Percentiles rank a stretch among this genome's conserved stretches.
phyloP scores from a whole-genome alignment of 371 early-diverging fungal genomes.

The Saksenaea oblongispora region DNA sequence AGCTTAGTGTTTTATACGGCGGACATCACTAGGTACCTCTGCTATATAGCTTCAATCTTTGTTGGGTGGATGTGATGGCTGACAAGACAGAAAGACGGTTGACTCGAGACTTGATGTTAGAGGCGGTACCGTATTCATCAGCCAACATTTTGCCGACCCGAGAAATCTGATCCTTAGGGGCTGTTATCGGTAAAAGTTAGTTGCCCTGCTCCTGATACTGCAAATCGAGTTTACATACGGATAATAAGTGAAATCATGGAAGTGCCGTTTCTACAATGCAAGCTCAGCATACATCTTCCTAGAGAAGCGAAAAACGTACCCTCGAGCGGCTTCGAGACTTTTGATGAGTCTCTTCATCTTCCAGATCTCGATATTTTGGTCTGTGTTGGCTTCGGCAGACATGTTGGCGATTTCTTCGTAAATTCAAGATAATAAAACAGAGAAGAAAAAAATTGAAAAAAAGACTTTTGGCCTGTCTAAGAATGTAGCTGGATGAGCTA shows the following conservation, averaged over 20 bases:
- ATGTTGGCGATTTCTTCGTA: constrained; percentile 16
- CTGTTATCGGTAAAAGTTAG: constrained; percentile 17
- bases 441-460: background rate
- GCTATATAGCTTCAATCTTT: constrained; percentile 95
- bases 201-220: background rate
- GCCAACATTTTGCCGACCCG: constrained; percentile 95
- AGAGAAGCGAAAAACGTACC: background rate
- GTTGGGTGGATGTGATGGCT: constrained; percentile 99
- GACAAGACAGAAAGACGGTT: constrained; percentile 97
- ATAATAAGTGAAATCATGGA: constrained; percentile 99
- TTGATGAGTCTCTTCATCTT: constrained; percentile 98
- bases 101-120: constrained; percentile 99
- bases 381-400: constrained; percentile 27
- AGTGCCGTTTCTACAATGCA: constrained; percentile 89
- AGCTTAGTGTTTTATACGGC: background rate
- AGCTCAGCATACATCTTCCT: background rate
- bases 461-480: background rate
- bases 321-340: constrained; percentile 88
- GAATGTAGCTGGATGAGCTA: constrained; percentile 1
- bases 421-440: background rate
- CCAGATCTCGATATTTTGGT: constrained; percentile 93
- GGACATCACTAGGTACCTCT: constrained; percentile 44
- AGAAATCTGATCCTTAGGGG: constrained; percentile 96
- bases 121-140: constrained; percentile 99
- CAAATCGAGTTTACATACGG: constrained; percentile 51